Evolutionary conservation across 345 rosid species (phyloP), one percentile per base, ranked within the genome.

Genomic region (Cardamine resedifolia): DNA sequence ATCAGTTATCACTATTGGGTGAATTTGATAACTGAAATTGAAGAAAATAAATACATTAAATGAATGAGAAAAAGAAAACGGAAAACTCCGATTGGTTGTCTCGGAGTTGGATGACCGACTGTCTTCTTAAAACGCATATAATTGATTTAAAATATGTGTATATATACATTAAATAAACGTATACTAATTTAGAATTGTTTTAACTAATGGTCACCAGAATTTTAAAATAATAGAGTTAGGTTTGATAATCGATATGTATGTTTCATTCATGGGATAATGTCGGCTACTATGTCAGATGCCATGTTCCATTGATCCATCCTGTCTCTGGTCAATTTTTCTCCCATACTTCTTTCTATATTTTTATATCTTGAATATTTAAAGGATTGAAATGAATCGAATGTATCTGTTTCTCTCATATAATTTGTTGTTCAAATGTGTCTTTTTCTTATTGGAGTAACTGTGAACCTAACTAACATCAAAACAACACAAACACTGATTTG

Each of bases 201-300:
- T 20, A 51, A 50, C 16, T 23, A 50, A 52, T 68, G 57, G 60
- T 49, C 23, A 20, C 12, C 26, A n/a, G 8, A 21, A 27, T 8
- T 41, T 26, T 1, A 21, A 70, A 63, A 48, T 44, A 12, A 23
- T 30, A 57, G 67, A 70, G 67, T 64, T 77, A 64, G 80, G 76
- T 77, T 70, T 64, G 66, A 33, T 39, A 77, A 64, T 36, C 66
- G 39, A 70, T 9, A 58, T 56, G 79, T 76, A 76, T 77, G 76
- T 77, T 77, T 64, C 80, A 64, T 70, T 56, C 76, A 70, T 64
- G 80, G 80, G 76, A 70, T 57, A 70, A 77, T 64, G 76, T 77
- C 80, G 72, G 72, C 80, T 64, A 48, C 20, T 30, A 15, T 76
- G 79, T 77, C 80, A 70, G 80, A 70, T 57, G 66, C 62, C 80